Conservation (phyloP, 441 rosid genomes). For the Aquilaria agallochum region DNA sequence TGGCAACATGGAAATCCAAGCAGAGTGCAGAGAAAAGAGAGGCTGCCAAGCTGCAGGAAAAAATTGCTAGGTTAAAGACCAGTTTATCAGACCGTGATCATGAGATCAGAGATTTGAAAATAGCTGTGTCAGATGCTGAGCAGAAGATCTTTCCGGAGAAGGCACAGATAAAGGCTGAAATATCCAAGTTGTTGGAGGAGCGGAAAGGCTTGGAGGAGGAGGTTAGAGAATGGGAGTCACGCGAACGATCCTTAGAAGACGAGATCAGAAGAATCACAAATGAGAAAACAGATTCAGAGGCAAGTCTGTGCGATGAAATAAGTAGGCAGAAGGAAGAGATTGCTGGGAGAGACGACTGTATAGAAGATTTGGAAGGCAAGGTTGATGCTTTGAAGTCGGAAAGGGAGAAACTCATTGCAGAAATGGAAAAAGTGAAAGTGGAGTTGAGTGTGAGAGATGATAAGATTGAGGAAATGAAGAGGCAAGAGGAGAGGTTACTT, state of each 20-base stretch:
- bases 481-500: conserved; percentile 52
- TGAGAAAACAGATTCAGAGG: conserved; percentile 49
- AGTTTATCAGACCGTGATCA: conserved; percentile 77
- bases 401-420: conserved; percentile 25
- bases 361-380: conserved; percentile 29
- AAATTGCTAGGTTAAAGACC: conserved; percentile 54
- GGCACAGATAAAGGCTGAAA: conserved; percentile 63
- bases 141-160: conserved; percentile 81
- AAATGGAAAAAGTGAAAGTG: conserved; percentile 29
- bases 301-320: conserved; percentile 33
- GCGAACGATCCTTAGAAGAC: conserved; percentile 64
- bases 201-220: conserved; percentile 36
- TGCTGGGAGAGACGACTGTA: conserved; percentile 24
- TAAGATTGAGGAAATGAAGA: conserved; percentile 42
- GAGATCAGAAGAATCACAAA: conserved; percentile 48
- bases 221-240: conserved; percentile 67
- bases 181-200: conserved; percentile 53
- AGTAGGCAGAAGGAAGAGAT: conserved; percentile 34
- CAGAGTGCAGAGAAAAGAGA: conserved; percentile 53
- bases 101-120: conserved; percentile 58
- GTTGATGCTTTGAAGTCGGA: conserved; percentile 26
- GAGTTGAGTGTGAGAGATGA: conserved; percentile 37
- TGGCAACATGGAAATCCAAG: conserved; percentile 40
- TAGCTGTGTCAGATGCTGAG: conserved; percentile 84
- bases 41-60: conserved; percentile 68